Percentiles rank a stretch among this genome's conserved stretches.
Evolutionary conservation across 768 basidiomycete species (phyloP).

Genomic region (Cystofilobasidium macerans): DNA sequence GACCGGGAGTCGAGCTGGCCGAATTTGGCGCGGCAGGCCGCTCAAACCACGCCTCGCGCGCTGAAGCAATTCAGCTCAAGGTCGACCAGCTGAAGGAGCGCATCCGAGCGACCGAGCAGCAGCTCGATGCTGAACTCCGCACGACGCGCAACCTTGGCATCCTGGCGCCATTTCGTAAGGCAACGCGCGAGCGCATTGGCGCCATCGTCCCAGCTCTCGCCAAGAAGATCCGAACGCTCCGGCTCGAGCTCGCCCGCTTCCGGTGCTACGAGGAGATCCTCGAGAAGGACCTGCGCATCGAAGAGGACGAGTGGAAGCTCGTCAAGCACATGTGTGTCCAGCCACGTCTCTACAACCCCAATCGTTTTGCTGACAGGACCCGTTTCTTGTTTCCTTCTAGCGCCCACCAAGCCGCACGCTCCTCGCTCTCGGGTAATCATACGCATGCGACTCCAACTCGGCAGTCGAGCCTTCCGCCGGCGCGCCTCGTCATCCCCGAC

Average conservation of each 20-base stretch:
- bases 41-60: slow-evolving; percentile 18
- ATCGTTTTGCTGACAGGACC: background rate
- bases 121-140: slow-evolving; percentile 59
- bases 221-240: slow-evolving; percentile 53
- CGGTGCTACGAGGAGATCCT: slow-evolving; percentile 23
- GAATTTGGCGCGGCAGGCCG: background rate
- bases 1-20: background rate
- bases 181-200: slow-evolving; percentile 66
- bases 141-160: slow-evolving; percentile 69
- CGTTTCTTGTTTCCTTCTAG: background rate
- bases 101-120: slow-evolving; percentile 47
- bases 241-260: slow-evolving; percentile 46
- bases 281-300: slow-evolving; percentile 12
- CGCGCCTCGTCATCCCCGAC: slow-evolving; percentile 5
- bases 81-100: slow-evolving; percentile 55
- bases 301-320: slow-evolving; percentile 11
- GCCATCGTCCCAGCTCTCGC: slow-evolving; percentile 52
- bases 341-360: background rate
- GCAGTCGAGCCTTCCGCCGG: background rate
- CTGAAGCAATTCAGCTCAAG: slow-evolving; percentile 41
- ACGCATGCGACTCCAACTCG: background rate
- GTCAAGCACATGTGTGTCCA: slow-evolving; percentile 14
- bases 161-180: slow-evolving; percentile 74
- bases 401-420: slow-evolving; percentile 21
- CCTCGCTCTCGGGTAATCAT: background rate